Percentiles rank a stretch among this genome's conserved stretches.
These are phyloP conservation scores for Forsythia viridissima DNA, from an alignment of 257 asterid species.

Conservation along the genomic window DNA sequence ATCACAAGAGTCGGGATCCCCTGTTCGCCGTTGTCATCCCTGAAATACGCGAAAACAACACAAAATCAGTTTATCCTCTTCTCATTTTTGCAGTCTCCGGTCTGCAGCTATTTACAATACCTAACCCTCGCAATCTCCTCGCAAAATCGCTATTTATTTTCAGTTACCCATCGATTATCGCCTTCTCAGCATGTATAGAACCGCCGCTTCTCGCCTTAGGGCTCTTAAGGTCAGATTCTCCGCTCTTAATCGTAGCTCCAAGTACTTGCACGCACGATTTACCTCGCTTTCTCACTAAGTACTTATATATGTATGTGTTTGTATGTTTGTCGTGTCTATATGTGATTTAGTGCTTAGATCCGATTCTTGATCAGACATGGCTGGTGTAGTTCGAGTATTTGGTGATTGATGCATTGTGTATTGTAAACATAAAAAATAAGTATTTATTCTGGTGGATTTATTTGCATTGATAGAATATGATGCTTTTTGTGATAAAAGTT, in stretches of 20 bases:
- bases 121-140: neutral
- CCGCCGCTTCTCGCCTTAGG: constrained; percentile 62
- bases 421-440: neutral
- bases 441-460: neutral
- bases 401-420: neutral
- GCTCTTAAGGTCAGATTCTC: constrained; percentile 56
- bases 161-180: constrained; percentile 1
- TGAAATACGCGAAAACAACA: neutral
- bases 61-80: neutral
- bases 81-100: neutral
- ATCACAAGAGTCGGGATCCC: no score
- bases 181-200: constrained; percentile 53
- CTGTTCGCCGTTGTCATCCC: neutral
- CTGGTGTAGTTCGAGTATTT: neutral
- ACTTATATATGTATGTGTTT: constrained; percentile 1
- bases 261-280: neutral
- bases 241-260: neutral
- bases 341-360: neutral
- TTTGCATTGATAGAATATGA: neutral
- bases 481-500: neutral
- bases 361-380: neutral
- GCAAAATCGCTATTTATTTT: neutral
- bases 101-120: neutral
- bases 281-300: neutral
- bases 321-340: neutral